A percentile compares a stretch with the other conserved stretches of the same genome.
Conservation (phyloP, 306 rosid species). For the Abrus precatorius region DNA sequence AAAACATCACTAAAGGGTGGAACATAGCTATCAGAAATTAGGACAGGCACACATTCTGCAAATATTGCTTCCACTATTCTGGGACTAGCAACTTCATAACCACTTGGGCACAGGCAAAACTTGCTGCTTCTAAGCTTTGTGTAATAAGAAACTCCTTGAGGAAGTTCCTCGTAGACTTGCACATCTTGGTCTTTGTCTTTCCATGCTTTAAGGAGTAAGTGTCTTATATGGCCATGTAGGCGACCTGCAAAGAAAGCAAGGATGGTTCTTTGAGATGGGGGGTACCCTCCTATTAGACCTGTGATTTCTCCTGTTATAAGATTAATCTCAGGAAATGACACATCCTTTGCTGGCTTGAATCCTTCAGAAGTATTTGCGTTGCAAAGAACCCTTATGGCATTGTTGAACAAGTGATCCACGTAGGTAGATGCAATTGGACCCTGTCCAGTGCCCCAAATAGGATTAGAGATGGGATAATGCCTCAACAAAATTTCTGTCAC, state of each 20-base stretch:
- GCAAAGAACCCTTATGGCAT: slow-evolving; percentile 72
- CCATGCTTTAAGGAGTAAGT: slow-evolving; percentile 57
- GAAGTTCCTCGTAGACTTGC: slow-evolving; percentile 60
- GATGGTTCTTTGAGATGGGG: slow-evolving; percentile 55
- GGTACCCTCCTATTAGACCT: slow-evolving; percentile 52
- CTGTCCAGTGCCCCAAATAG: slow-evolving; percentile 44
- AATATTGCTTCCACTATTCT: slow-evolving; percentile 68
- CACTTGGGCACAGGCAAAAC: slow-evolving; percentile 72
- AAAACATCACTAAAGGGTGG: slow-evolving; percentile 69
- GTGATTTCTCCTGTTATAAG: slow-evolving; percentile 47
- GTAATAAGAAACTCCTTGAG: slow-evolving; percentile 53
- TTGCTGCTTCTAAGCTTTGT: slow-evolving; percentile 61
- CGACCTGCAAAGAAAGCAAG: slow-evolving; percentile 74
- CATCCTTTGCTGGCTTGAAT: slow-evolving; percentile 69
- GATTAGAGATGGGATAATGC: background rate
- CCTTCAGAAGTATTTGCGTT: slow-evolving; percentile 77
- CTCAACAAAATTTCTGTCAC: background rate
- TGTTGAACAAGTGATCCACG: slow-evolving; percentile 57
- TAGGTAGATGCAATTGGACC: slow-evolving; percentile 56
- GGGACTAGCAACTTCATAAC: slow-evolving; percentile 72
- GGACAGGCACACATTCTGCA: slow-evolving; percentile 70
- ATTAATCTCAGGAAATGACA: slow-evolving; percentile 62
- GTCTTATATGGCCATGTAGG: slow-evolving; percentile 66
- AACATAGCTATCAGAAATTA: slow-evolving; percentile 63
- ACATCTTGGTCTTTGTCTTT: slow-evolving; percentile 67